A percentile compares a stretch with the other conserved stretches of the same genome.
phyloP scores from a whole-genome alignment of 768 basidiomycete genomes.

The Serendipita sp. region DNA sequence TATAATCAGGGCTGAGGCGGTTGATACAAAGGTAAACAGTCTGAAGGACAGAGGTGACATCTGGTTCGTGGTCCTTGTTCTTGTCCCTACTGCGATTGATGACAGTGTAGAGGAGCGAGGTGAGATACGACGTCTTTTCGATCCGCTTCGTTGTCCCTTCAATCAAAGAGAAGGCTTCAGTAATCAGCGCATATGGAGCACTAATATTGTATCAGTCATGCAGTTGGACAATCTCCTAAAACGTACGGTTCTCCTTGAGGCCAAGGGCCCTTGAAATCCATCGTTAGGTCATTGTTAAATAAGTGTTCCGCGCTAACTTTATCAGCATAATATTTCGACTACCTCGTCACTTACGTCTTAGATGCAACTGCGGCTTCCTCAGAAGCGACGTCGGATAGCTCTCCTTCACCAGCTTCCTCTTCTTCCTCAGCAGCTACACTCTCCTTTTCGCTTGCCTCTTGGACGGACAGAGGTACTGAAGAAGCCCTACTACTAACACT shows the following conservation, averaged over 20 bases:
- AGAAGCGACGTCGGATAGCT: constrained; percentile 20
- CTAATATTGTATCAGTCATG: constrained; percentile 23
- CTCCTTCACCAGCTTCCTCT: constrained; percentile 26
- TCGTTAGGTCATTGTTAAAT: constrained; percentile 43
- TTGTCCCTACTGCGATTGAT: constrained; percentile 69
- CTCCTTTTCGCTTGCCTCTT: neutral
- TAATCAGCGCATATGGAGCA: constrained; percentile 85
- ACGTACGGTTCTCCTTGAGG: constrained; percentile 69
- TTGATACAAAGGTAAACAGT: constrained; percentile 95
- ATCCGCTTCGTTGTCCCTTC: constrained; percentile 90
- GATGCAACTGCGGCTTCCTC: constrained; percentile 30
- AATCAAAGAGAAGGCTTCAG: constrained; percentile 75
- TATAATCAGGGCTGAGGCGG: constrained; percentile 82
- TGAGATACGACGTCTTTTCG: constrained; percentile 80
- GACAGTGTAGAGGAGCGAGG: constrained; percentile 75
- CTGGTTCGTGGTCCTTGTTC: constrained; percentile 24
- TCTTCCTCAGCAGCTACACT: constrained; percentile 12
- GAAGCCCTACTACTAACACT: constrained; percentile 1
- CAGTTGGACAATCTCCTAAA: neutral
- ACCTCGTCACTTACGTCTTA: constrained; percentile 36
- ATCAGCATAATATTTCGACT: neutral
- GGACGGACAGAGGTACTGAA: neutral
- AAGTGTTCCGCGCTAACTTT: constrained; percentile 42
- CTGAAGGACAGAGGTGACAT: constrained; percentile 54
- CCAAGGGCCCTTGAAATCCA: constrained; percentile 74